phyloP scores from a whole-genome alignment of 2,329 filamentous ascomycete species.

The Penicillium digitatum region DNA sequence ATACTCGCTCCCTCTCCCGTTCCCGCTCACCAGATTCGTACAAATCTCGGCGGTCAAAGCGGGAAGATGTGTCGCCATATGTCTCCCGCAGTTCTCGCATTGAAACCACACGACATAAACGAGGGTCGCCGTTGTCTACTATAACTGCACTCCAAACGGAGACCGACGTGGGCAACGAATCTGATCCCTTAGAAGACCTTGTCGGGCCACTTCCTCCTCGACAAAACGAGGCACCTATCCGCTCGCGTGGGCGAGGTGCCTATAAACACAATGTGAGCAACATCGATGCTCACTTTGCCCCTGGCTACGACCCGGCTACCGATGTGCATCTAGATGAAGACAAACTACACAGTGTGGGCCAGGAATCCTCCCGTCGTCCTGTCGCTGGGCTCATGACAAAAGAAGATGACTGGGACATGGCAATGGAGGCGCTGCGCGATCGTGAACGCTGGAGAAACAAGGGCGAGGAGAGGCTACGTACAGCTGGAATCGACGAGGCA shows the following conservation, averaged over 20 bases:
- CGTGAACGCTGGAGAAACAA: constrained; percentile 72
- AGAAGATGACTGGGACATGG: constrained; percentile 72
- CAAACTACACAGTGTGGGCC: constrained; percentile 59
- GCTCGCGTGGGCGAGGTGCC: constrained; percentile 67
- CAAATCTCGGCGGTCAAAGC: neutral
- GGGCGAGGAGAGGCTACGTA: constrained; percentile 70
- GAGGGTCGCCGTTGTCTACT: neutral
- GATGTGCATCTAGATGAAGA: constrained; percentile 40
- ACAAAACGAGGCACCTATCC: constrained; percentile 45
- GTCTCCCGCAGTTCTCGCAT: constrained; percentile 5
- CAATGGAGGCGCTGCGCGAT: constrained; percentile 72
- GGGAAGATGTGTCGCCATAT: constrained; percentile 4
- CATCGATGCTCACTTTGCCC: constrained; percentile 77
- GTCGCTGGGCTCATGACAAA: constrained; percentile 45
- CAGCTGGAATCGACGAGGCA: constrained; percentile 73
- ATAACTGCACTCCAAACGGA: neutral
- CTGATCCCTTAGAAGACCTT: constrained; percentile 70
- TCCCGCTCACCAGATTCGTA: constrained; percentile 1
- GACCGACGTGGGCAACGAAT: constrained; percentile 42
- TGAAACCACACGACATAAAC: neutral
- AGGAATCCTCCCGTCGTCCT: constrained; percentile 41
- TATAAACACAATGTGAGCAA: constrained; percentile 55
- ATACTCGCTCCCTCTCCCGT: constrained; percentile 10
- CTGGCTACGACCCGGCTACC: constrained; percentile 55
- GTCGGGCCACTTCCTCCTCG: constrained; percentile 66